Evolutionary conservation across 352 stramenopile species (phyloP), one percentile per base, ranked within the genome.

Genomic region (Phytophthora quininea): DNA sequence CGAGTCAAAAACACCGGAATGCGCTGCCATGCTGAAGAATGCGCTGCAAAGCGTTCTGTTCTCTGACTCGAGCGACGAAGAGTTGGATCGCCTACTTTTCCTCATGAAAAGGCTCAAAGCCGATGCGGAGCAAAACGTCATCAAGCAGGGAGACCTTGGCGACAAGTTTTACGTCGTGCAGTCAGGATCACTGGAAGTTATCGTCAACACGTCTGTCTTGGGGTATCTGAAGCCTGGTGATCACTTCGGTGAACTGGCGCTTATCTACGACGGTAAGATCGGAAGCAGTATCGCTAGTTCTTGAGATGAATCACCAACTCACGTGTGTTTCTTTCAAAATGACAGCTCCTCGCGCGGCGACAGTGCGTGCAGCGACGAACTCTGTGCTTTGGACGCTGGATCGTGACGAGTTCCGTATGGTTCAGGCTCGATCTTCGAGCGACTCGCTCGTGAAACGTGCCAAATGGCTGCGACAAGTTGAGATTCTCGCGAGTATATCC

Each of bases 161-260:
- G 90, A 98, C 71, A 80, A 95, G 64, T 98, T 99, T 55, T 99
- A 98, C 77, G 83, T 93, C 38, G 68, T 93, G 33, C 81, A 93
- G 53, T 61, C 55, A 3, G 84, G 84, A 5, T 85, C 71, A 8
- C 79, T 90, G 4, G 84, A 93, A 45, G 83, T 90, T 14, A 80
- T 88, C n/a, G 84, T 93, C 51, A 93, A 93, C 63, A 62, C 56
- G 4, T 60, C 71, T 14, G 70, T 84, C 14, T 80, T 93, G 3
- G 84, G 84, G 1, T 80, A 76, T 50, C 72, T 93, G 14, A 73
- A 72, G 2, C 66, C 79, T 1, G 84, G 80, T 11, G 82, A 89
- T 38, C 79, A 93, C 62, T 98, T 98, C 49, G 93, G 93, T 32
- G 93, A 98, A 65, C 79, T 98, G 31, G 88, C 86, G 2, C 78